Percentiles rank a stretch among this genome's conserved stretches.
Conservation (phyloP, 129 eudicot species). For the Flaveria linearis region DNA sequence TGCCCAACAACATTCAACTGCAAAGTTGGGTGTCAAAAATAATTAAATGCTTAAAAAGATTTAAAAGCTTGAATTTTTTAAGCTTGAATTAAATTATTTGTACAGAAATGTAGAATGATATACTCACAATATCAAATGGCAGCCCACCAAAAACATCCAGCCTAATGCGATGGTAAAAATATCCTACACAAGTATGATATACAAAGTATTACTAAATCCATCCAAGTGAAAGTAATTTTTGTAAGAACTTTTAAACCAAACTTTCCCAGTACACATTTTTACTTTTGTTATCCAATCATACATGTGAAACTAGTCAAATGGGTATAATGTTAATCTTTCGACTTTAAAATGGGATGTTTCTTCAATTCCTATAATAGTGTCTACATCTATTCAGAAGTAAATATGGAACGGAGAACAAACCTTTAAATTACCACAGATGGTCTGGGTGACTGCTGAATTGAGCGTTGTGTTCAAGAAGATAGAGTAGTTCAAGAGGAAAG, state of each 20-base stretch:
- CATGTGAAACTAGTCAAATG: background rate
- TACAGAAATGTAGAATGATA: background rate
- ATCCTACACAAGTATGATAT: slow-evolving; percentile 45
- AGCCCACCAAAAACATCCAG: slow-evolving; percentile 95
- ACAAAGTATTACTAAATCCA: background rate
- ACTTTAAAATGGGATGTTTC: slow-evolving; percentile 7
- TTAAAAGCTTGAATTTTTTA: background rate
- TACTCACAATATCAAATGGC: slow-evolving; percentile 88
- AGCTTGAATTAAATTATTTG: background rate
- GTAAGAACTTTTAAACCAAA: too few species aligned
- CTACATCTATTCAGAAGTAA: background rate
- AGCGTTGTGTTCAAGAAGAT: slow-evolving; percentile 95
- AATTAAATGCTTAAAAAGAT: background rate
- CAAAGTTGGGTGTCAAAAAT: slow-evolving; percentile 19
- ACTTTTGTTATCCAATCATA: slow-evolving; percentile 1
- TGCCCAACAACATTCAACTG: slow-evolving; percentile 93
- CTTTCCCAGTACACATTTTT: background rate
- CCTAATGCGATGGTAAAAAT: slow-evolving; percentile 79
- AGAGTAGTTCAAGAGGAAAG: slow-evolving; percentile 79
- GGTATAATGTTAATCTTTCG: background rate
- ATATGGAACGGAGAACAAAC: slow-evolving; percentile 41
- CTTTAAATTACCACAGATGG: slow-evolving; percentile 97
- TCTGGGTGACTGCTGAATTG: slow-evolving; percentile 96
- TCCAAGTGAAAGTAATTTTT: background rate
- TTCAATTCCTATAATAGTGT: background rate